Evolutionary conservation across 1,284 basidiomycete genomes (phyloP), one percentile per base, ranked within the genome.

Genomic region (Anthracocystis setariae): DNA sequence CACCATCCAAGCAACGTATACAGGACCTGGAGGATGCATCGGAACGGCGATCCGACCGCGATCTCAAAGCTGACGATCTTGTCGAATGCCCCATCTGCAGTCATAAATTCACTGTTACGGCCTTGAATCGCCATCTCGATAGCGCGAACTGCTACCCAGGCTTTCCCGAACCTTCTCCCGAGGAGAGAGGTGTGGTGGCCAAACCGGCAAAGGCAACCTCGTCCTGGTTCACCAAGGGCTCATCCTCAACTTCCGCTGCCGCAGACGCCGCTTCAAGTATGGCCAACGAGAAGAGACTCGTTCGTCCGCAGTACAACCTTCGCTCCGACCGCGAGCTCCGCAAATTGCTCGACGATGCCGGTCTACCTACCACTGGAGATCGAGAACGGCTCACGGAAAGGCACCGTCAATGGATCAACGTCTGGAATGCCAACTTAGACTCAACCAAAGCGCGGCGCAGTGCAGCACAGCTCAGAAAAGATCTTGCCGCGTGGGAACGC

Each of bases 351-450:
- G 60, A 66, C 29, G 63, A 73, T 3, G 50, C 58, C 15, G 56
- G 63, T 7, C 57, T 82, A 0, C 56, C 76, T 3, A 66, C 65
- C 3, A 42, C 59, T 8, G 80, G 80, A 7, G 52, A 57, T 18
- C 63, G 62, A 7, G 77, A 78, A 23, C 65, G 59, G 32, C 35
- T 79, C 35, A 50, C 75, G 8, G 76, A 79, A 43, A 56, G 80
- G 2, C 79, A 80, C 42, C 68, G 77, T 2, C 77, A 80, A 25
- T 82, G 78, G 78, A 55, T 82, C 52, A 80, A 80, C 50, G 48
- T 80, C 20, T 82, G 69, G 58, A 82, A 82, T 48, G 78, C 76
- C 37, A 82, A 82, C 35, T 66, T 82, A 12, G 80, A 82, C 46
- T 75, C 80, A 10, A 66, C 76, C 1, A 72, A 70, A 17, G 70